These are phyloP conservation scores for Amanita pallidorosea DNA, from an alignment of 768 basidiomycete species.

Conservation along the genomic window DNA sequence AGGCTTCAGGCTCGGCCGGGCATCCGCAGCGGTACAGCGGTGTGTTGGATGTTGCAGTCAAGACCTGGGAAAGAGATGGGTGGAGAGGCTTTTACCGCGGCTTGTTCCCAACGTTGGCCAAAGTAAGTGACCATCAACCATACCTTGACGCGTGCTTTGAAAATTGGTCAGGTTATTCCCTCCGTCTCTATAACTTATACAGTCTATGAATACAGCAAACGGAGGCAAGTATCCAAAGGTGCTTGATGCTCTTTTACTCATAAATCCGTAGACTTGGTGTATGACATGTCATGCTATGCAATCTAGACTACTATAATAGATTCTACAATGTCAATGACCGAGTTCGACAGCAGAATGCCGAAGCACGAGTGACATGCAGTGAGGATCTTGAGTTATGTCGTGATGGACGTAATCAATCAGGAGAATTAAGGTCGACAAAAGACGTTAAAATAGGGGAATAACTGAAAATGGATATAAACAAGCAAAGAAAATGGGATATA, in stretches of 20 bases:
- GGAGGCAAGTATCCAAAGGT: constrained; percentile 37
- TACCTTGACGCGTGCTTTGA: constrained; percentile 1
- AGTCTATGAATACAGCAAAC: constrained; percentile 83
- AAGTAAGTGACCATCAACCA: constrained; percentile 33
- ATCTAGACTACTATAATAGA: constrained; percentile 6
- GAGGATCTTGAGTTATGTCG: neutral
- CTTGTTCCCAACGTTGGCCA: constrained; percentile 84
- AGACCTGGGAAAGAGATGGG: constrained; percentile 77
- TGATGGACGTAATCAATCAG: constrained; percentile 11
- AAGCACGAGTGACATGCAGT: neutral
- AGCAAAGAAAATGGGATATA: neutral
- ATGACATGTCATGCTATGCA: constrained; percentile 20
- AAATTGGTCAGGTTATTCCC: constrained; percentile 64
- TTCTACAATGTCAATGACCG: constrained; percentile 3
- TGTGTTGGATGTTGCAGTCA: constrained; percentile 72
- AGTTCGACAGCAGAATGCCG: neutral
- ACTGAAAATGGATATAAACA: constrained; percentile 1
- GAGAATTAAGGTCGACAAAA: constrained; percentile 11
- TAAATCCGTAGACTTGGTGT: constrained; percentile 45
- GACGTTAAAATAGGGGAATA: constrained; percentile 1
- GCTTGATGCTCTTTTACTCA: constrained; percentile 4
- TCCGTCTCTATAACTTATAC: constrained; percentile 96
- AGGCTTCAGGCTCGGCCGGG: constrained; percentile 92
- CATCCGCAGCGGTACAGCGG: constrained; percentile 89
- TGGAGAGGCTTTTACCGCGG: constrained; percentile 95